Base-by-base conservation (phyloP, 495 filamentous ascomycete genomes). In the Echria macrotheca region DNA sequence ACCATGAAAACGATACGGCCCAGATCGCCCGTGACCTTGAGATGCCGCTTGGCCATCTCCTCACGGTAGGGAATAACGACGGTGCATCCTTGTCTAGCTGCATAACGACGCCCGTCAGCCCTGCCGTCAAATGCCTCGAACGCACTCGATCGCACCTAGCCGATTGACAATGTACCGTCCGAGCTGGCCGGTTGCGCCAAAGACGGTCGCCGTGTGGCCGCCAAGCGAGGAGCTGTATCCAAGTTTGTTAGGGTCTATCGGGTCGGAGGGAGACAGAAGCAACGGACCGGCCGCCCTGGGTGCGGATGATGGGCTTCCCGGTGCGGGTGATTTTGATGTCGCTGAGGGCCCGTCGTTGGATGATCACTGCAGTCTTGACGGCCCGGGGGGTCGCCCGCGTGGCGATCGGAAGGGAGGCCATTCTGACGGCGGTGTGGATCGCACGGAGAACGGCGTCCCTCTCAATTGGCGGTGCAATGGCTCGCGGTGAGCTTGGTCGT, bases 91-190 rank as follows among this genome's bases (percentile, higher is more conserved):
- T 85, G 78, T 51, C 84, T 79, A 60, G 90, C 91, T 96, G 58
- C 60, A 50, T 14, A 22, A 33, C 57, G 26, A 46, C 71, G 42
- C 47, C 45, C 29, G 62, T 78, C 47, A 79, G 66, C 41, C 51
- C 41, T 46, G 50, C 48, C 47, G 50, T 53, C 55, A 56, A 63
- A 53, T 55, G 45, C 33, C 54, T 40, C 35, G 41, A 19, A n/a
- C n/a, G 41, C 26, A 36, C 33, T 28, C 21, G 33, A 50, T 43
- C 78, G 55, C 78, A 95, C 93, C 93, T 61, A 99, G 82, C 60
- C 85, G 80, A 70, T 95, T 94, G 60, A 97, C 93, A 69, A 99
- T 94, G 68, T 99, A 99, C 59, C 93, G 84, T 60, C 93, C 93
- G 31, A 99, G 77, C 67, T 94, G 90, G 54, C 93, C 93, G 33